Conservation (phyloP, 352 stramenopile species). For the Phytophthora aleatoria region DNA sequence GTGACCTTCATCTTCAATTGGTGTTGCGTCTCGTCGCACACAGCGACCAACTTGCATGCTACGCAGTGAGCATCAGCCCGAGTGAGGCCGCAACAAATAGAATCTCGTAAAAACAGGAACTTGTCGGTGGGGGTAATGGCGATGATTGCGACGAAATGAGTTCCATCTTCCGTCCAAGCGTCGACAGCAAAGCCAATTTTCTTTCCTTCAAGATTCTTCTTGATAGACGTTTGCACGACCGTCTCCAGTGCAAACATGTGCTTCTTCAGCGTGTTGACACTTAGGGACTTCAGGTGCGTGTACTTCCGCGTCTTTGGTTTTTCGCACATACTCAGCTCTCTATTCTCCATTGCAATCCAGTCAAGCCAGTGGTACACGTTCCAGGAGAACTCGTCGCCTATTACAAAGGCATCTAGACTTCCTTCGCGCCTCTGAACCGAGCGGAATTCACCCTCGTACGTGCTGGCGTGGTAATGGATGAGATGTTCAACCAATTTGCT, state of each 20-base stretch:
- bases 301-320: slow-evolving; percentile 27
- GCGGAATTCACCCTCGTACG: slow-evolving; percentile 10
- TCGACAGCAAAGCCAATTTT: slow-evolving; percentile 24
- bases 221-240: slow-evolving; percentile 8
- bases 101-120: no score
- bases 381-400: background rate
- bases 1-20: no score
- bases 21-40: no score
- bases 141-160: slow-evolving; percentile 25
- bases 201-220: background rate
- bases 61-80: no score
- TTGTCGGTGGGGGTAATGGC: background rate
- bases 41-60: no score
- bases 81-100: no score
- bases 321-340: slow-evolving; percentile 19
- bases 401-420: slow-evolving; percentile 12
- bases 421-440: slow-evolving; percentile 11
- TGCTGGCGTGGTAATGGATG: background rate
- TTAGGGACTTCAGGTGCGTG: slow-evolving; percentile 18
- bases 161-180: slow-evolving; percentile 20
- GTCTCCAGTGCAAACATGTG: slow-evolving; percentile 4
- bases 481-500: slow-evolving; percentile 17
- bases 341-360: slow-evolving; percentile 26
- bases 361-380: slow-evolving; percentile 24
- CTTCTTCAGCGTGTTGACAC: background rate